Evolutionary conservation across 768 basidiomycete species (phyloP).

Genomic region (Tremella fuciformis): DNA sequence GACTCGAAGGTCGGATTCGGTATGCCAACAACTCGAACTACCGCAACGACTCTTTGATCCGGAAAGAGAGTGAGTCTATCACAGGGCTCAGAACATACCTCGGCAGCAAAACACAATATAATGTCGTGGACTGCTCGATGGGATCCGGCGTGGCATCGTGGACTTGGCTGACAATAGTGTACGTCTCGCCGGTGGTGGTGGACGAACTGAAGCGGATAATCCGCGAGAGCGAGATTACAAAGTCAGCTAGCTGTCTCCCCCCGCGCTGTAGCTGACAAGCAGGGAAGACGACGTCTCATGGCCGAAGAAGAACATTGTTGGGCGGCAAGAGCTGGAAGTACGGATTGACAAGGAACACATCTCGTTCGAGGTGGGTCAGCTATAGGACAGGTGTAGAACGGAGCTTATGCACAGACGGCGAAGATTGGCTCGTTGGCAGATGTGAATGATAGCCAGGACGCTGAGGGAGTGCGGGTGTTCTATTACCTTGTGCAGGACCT

Average conservation of each 20-base stretch:
- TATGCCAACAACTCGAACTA: slow-evolving; percentile 99
- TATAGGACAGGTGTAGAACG: neutral
- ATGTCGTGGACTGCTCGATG: no score
- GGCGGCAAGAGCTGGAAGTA: slow-evolving; percentile 96
- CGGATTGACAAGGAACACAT: slow-evolving; percentile 92
- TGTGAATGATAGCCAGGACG: slow-evolving; percentile 94
- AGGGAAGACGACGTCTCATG: slow-evolving; percentile 98
- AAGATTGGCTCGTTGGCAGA: slow-evolving; percentile 97
- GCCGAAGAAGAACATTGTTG: slow-evolving; percentile 99
- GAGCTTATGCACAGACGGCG: slow-evolving; percentile 67
- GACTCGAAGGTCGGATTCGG: slow-evolving; percentile 63
- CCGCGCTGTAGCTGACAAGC: slow-evolving; percentile 16
- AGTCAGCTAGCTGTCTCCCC: slow-evolving; percentile 59
- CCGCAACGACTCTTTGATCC: slow-evolving; percentile 91
- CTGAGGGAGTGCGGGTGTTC: slow-evolving; percentile 94
- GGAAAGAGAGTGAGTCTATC: slow-evolving; percentile 85
- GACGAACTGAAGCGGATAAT: slow-evolving; percentile 94
- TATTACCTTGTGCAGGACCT: slow-evolving; percentile 98
- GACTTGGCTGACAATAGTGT: slow-evolving; percentile 62
- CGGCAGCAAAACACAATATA: no score
- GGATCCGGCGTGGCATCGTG: no score
- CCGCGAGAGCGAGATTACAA: slow-evolving; percentile 87
- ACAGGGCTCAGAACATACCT: neutral
- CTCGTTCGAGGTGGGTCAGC: slow-evolving; percentile 75
- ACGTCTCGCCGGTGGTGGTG: slow-evolving; percentile 83